phyloP scores from a whole-genome alignment of 345 rosid species.

The Odontarrhena argentea region DNA sequence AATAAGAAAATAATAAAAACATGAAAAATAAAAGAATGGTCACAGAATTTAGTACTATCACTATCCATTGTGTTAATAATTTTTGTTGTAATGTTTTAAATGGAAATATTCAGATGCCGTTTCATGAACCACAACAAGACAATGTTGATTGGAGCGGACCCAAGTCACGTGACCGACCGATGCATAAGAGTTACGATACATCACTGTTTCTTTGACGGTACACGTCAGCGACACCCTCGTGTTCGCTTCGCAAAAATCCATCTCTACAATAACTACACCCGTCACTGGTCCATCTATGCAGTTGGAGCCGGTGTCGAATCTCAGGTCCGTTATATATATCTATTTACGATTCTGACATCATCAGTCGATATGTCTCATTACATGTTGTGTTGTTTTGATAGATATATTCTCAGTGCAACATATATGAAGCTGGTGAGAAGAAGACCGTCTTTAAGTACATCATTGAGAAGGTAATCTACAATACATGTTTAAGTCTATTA shows the following conservation, averaged over 20 bases:
- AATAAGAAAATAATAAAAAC: not conserved
- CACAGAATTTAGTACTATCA: too few relatives aligned
- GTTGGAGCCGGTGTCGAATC: constrained; percentile 93
- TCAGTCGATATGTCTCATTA: constrained; percentile 1
- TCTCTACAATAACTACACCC: constrained; percentile 84
- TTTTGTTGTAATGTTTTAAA: not conserved
- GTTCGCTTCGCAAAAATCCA: constrained; percentile 87
- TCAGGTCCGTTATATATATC: constrained; percentile 50
- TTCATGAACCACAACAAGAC: constrained; percentile 86
- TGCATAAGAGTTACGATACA: constrained; percentile 89
- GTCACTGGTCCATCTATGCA: constrained; percentile 91
- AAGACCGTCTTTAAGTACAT: constrained; percentile 86
- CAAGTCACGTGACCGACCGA: constrained; percentile 72
- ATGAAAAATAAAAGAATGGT: not conserved
- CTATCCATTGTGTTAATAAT: not conserved
- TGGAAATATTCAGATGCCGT: constrained; percentile 60
- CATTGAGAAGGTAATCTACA: constrained; percentile 63
- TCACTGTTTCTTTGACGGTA: constrained; percentile 92
- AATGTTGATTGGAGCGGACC: constrained; percentile 86
- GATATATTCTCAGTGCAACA: constrained; percentile 93
- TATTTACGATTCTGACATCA: not conserved
- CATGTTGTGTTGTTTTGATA: constrained; percentile 34
- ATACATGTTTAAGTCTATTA: not conserved
- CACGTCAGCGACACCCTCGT: constrained; percentile 92
- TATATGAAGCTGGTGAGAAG: constrained; percentile 92